Conservation (phyloP, 768 basidiomycete genomes). For the Cantharellus anzutake region DNA sequence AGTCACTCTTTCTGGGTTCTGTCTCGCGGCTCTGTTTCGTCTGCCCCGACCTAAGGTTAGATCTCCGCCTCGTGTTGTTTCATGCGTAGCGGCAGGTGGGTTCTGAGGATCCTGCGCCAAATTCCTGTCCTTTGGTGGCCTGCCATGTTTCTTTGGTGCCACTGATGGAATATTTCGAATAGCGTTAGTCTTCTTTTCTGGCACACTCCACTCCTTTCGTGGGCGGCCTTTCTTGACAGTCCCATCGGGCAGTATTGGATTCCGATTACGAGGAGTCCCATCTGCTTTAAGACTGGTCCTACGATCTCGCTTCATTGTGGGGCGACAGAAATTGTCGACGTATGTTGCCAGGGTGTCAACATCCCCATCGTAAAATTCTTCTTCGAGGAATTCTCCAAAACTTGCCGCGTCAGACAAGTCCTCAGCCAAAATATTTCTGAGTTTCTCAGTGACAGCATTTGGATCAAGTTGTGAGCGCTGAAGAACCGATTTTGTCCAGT, state of each 20-base stretch:
- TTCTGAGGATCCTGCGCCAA: no score
- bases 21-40: no score
- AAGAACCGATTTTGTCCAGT: slow-evolving; percentile 37
- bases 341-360: not conserved
- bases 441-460: not conserved
- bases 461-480: not conserved
- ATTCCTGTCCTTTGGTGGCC: no score
- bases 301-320: not conserved
- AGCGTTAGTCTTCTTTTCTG: no score
- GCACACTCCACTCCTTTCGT: slow-evolving; percentile 10
- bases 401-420: not conserved
- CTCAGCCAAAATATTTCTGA: not conserved
- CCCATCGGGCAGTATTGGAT: slow-evolving; percentile 16
- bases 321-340: not conserved
- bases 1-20: no score
- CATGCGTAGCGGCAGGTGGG: no score
- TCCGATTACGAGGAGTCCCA: not conserved
- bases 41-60: no score
- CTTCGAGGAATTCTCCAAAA: not conserved
- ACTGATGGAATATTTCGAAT: no score
- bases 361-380: not conserved
- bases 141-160: no score
- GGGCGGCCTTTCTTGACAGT: slow-evolving; percentile 13
- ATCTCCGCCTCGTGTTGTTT: no score
- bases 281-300: not conserved